Percentiles rank a stretch among this genome's conserved stretches.
Conservation (phyloP, 805 yeast species). For the Ogataea kodamae region DNA sequence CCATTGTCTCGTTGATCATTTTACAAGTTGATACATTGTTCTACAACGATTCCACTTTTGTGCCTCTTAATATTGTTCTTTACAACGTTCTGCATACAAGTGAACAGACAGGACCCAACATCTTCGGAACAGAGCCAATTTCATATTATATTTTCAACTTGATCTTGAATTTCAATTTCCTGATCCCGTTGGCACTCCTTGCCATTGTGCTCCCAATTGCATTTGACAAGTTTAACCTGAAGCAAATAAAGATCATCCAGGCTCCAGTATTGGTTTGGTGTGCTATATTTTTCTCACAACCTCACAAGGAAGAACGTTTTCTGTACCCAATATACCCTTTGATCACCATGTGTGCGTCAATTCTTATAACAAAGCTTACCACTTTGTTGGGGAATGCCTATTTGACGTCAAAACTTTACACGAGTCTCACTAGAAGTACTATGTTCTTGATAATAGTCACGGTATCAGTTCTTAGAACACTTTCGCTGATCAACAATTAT, state of each 20-base stretch:
- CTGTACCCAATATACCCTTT: conserved; percentile 80
- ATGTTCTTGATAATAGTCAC: conserved; percentile 20
- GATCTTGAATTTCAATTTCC: conserved; percentile 66
- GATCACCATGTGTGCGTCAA: conserved; percentile 59
- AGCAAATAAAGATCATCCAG: conserved; percentile 27
- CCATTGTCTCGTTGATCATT: conserved; percentile 20
- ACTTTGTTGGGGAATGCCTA: conserved; percentile 14
- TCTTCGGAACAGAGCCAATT: conserved; percentile 84
- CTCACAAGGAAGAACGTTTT: conserved; percentile 93
- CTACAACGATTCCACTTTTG: conserved; percentile 59
- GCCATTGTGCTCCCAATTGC: conserved; percentile 36
- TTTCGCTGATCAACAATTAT: conserved; percentile 63
- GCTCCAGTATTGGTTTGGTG: conserved; percentile 66
- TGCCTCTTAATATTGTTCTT: conserved; percentile 76
- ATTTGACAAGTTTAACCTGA: conserved; percentile 9
- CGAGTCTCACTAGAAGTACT: conserved; percentile 6
- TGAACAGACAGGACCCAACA: conserved; percentile 78
- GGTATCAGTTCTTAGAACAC: conserved; percentile 48
- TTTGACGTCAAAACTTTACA: conserved; percentile 13
- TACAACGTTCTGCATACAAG: conserved; percentile 74
- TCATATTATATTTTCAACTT: conserved; percentile 67
- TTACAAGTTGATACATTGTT: conserved; percentile 53
- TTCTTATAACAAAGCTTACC: conserved; percentile 32
- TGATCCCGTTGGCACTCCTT: conserved; percentile 40
- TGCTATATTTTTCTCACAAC: conserved; percentile 63